Percentiles rank a stretch among this genome's conserved stretches.
These are phyloP conservation scores for Eucalyptus pauciflora DNA, from an alignment of 345 rosid species.

Conservation along the genomic window DNA sequence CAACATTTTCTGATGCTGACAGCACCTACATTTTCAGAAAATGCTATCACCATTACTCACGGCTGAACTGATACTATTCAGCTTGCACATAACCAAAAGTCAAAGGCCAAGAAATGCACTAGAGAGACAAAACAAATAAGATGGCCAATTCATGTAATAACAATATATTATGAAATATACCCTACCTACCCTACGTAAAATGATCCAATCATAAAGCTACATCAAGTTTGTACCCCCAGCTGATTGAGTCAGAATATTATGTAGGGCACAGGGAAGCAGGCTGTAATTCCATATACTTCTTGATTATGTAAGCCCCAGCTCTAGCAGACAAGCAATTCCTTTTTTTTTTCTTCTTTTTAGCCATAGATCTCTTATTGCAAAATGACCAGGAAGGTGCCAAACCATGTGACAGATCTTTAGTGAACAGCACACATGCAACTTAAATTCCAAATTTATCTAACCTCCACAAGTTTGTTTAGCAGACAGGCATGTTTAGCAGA, in stretches of 20 bases:
- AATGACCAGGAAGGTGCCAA: background rate
- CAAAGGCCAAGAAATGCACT: background rate
- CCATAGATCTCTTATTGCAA: background rate
- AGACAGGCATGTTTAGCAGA: background rate
- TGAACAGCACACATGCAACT: background rate
- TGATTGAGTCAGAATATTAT: background rate
- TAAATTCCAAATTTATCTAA: background rate
- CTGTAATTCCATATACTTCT: background rate
- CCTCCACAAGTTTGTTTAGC: background rate
- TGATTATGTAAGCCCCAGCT: background rate
- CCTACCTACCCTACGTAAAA: background rate
- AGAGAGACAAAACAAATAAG: background rate
- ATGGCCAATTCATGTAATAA: background rate
- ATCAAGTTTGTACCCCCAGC: background rate
- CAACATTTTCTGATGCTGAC: constrained; percentile 42
- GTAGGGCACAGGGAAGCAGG: background rate
- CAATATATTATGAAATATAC: background rate
- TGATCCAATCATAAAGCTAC: background rate
- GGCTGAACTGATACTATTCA: background rate
- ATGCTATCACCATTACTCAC: background rate
- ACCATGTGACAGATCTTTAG: background rate
- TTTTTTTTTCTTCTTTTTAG: background rate
- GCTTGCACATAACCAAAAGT: background rate
- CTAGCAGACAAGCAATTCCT: background rate
- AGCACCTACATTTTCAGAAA: constrained; percentile 34